phyloP scores from a whole-genome alignment of 306 rosid species.

The Boehmeria nivea region DNA sequence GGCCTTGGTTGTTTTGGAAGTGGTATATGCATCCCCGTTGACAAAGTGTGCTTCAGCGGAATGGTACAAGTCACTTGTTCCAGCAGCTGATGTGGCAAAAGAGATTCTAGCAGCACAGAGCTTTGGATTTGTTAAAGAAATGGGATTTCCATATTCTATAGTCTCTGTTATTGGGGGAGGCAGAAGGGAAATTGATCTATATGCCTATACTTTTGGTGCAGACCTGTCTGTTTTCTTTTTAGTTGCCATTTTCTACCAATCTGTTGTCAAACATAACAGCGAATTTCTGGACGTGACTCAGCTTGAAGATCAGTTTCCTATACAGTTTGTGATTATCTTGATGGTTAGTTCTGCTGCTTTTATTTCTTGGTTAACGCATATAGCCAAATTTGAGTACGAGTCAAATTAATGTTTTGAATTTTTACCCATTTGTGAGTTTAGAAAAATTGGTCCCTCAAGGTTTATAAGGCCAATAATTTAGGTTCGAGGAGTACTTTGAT shows the following conservation, averaged over 20 bases:
- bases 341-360: constrained; percentile 52
- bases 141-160: constrained; percentile 75
- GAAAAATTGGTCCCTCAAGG: too few relatives aligned
- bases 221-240: constrained; percentile 86
- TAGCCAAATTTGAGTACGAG: too few relatives aligned
- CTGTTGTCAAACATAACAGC: constrained; percentile 76
- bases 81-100: constrained; percentile 88
- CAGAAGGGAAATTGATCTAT: constrained; percentile 81
- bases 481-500: too few relatives aligned
- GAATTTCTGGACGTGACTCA: constrained; percentile 85
- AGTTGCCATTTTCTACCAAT: constrained; percentile 81
- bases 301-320: constrained; percentile 98
- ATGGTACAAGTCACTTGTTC: constrained; percentile 77
- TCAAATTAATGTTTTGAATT: too few relatives aligned
- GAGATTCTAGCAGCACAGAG: constrained; percentile 72
- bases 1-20: constrained; percentile 75
- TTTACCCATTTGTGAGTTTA: too few relatives aligned
- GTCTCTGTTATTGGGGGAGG: constrained; percentile 96
- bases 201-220: constrained; percentile 92
- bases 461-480: too few relatives aligned
- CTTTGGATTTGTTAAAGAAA: constrained; percentile 55
- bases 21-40: constrained; percentile 74
- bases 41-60: constrained; percentile 57
- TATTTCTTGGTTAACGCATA: too few relatives aligned
- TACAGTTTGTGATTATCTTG: constrained; percentile 75